Evolutionary conservation across 805 yeast species (phyloP), one percentile per base, ranked within the genome.

Genomic region (Alloascoidea africana): DNA sequence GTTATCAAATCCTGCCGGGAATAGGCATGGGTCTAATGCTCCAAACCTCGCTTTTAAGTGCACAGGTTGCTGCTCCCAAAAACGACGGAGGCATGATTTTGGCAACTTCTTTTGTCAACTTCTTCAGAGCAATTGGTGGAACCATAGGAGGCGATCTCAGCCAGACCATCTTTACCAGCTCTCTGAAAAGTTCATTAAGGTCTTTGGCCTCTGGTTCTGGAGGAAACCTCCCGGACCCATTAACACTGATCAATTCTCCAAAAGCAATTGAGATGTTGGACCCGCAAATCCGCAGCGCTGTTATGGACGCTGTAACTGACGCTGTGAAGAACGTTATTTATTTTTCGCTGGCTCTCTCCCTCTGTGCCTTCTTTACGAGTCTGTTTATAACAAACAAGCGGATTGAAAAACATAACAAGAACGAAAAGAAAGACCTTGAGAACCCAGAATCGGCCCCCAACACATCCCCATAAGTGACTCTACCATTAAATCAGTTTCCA

Each of bases 121-220:
- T 67, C 46, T 49, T 51, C 11, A 62, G 76, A 44, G 50, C 66
- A 1, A 42, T 70, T 14, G 69, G 68, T 14, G 66, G 69, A 34
- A 59, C 75, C 1, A 30, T 71, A 18, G 63, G 67, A 17, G 56
- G 66, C 3, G 59, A 55, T 32, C 49, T 66, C 14, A 59, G 64
- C 2, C 68, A 65, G 41, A 55, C 61, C n/a, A 59, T 61, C 4
- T 65, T 62, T 45, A 49, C 59, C 4, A 38, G 50, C 2, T 45
- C 54, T 4, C 45, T 57, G 40, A 53, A 43, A 44, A 16, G 39
- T 23, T 4, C 33, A 38, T 30, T 30, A 33, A 4, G 19, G 18
- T 17, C 17, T 46, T 5, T 33, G 13, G 6, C 35, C 33, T 5
- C 23, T 45, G 14, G 41, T 44, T 4, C 19, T 34, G 17, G 49